These are phyloP conservation scores for Debaryomycetaceae sp. DNA, from an alignment of 1,139 yeast species.

Conservation along the genomic window DNA sequence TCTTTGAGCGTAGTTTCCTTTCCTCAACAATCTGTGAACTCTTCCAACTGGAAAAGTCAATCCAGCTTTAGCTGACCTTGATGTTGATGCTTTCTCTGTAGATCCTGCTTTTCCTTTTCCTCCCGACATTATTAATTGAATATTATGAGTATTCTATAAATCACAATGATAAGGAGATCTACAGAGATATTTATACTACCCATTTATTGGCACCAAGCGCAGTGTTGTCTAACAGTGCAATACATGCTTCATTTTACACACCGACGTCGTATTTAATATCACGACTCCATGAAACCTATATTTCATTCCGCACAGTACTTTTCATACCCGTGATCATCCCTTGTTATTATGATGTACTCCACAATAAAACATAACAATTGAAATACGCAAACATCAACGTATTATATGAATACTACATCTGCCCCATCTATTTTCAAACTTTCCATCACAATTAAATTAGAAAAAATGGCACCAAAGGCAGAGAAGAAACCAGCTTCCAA, in stretches of 20 bases:
- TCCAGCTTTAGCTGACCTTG: conserved; percentile 98
- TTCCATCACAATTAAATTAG: neutral
- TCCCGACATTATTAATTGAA: conserved; percentile 68
- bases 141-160: too few species aligned
- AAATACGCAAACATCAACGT: neutral
- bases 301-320: neutral
- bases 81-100: conserved; percentile 88
- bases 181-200: neutral
- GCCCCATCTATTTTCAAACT: neutral
- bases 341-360: too few species aligned
- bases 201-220: neutral
- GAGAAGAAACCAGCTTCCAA: conserved; percentile 98
- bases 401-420: neutral
- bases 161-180: neutral
- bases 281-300: neutral
- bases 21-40: conserved; percentile 95
- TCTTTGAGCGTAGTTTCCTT: conserved; percentile 99
- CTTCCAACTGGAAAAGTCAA: conserved; percentile 99
- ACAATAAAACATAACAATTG: neutral
- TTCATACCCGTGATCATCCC: too few species aligned
- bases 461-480: conserved; percentile 55
- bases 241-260: neutral
- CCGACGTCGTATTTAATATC: neutral
- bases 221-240: neutral
- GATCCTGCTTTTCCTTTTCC: conserved; percentile 98